Evolutionary conservation across 305 asterid species (phyloP), one percentile per base, ranked within the genome.

Genomic region (Fraxinus ornus): DNA sequence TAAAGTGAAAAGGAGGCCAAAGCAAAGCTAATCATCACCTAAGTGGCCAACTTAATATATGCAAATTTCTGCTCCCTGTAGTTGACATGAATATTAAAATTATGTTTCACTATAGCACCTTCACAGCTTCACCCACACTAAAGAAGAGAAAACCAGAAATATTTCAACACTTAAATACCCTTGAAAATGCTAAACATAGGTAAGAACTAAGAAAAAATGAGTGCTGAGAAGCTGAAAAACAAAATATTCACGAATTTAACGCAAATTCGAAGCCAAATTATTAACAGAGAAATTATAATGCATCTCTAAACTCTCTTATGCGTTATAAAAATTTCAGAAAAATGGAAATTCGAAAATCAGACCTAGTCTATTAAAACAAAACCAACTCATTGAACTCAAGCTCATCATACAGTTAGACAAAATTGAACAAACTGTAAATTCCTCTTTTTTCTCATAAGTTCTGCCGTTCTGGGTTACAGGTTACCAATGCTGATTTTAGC

Each of bases 401-500:
- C 49, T 24, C 55, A 24, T 62, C 64, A 33, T 37, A 52, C 24
- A 81, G 37, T 41, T 7, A 1, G 26, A n/a, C 41, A 22, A 62
- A 49, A 80, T 55, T 32, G 3, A 75, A 75, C 19, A 78, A 72
- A 64, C 7, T 76, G 17, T 5, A 75, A 75, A 87, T 80, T 75
- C 93, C 99, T 82, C 87, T 90, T 87, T 87, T 95, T 89, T 83
- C 93, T 91, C 99, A 95, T 95, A 81, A 90, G 96, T 78, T 94
- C 97, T 28, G 99, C 39, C 39, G 39, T 35, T 35, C 39, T 35
- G 39, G 39, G 39, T 35, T 35, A 35, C 39, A 35, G 99, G 86
- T 95, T 88, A 41, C 99, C 99, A 87, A 95, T 86, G 82, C 97
- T 95, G 39, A 35, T 35, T 35, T 35, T 35, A 35, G 39, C 39